Evolutionary conservation across 805 yeast genomes (phyloP).

Genomic region (Suhomyces sp.): DNA sequence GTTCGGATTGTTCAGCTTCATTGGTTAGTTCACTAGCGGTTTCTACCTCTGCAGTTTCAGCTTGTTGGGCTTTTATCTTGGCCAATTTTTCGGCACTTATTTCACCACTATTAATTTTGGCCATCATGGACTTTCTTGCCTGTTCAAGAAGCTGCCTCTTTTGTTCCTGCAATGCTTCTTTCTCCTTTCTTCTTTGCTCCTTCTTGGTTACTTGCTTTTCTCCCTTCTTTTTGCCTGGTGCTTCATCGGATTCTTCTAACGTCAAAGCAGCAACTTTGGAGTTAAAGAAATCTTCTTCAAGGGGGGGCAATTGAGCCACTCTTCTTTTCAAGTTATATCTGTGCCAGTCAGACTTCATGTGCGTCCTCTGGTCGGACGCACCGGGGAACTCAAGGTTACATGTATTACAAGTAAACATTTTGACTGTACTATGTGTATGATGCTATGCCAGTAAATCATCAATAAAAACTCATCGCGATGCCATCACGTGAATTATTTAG

Average conservation of each 20-base stretch:
- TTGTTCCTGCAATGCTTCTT: conserved; percentile 48
- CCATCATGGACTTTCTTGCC: conserved; percentile 42
- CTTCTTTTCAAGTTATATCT: conserved; percentile 43
- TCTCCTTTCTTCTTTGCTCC: conserved; percentile 48
- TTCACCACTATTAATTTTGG: conserved; percentile 24
- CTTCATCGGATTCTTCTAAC: conserved; percentile 12
- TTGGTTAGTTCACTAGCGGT: conserved; percentile 1
- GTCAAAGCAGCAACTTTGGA: conserved; percentile 20
- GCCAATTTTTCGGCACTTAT: conserved; percentile 6
- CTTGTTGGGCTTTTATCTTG: background rate
- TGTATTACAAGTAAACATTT: conserved; percentile 36
- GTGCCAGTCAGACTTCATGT: conserved; percentile 48
- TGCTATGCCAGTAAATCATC: background rate
- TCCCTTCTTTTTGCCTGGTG: conserved; percentile 18
- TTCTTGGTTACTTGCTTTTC: conserved; percentile 42
- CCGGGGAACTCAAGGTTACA: conserved; percentile 38
- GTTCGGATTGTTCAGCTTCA: background rate
- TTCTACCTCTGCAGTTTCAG: conserved; percentile 2
- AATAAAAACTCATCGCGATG: background rate
- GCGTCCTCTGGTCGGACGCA: conserved; percentile 38
- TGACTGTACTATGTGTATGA: background rate
- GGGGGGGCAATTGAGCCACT: conserved; percentile 34
- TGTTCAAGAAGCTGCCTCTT: conserved; percentile 46
- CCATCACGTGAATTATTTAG: background rate
- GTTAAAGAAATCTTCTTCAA: conserved; percentile 21